Conservation (phyloP, 1,284 basidiomycete genomes). For the Rhodotorula glutinis region DNA sequence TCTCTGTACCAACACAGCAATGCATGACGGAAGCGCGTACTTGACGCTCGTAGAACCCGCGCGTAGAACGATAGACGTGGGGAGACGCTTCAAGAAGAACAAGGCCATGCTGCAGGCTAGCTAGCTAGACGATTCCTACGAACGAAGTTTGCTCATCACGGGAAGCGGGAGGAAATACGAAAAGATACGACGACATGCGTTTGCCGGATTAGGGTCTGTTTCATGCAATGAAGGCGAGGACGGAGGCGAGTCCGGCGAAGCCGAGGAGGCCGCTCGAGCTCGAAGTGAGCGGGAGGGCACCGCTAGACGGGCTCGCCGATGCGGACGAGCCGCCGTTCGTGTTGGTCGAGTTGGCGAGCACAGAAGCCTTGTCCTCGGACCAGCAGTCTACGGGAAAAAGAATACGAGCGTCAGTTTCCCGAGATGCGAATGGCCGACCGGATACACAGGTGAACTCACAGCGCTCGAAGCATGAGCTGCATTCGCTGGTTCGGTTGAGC, state of each 20-base stretch:
- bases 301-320: not conserved
- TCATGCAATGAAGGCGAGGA: no score
- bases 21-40: no score
- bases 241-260: no score
- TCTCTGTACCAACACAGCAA: not conserved
- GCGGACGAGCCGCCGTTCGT: conserved; percentile 2
- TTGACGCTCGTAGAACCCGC: no score
- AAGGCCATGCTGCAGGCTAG: no score
- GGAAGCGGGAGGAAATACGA: no score
- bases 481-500: conserved; percentile 43
- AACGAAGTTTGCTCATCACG: no score
- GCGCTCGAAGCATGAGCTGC: conserved; percentile 48
- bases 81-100: no score
- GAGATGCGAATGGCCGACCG: not conserved
- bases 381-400: conserved; percentile 16
- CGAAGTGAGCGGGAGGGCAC: not conserved
- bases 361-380: conserved; percentile 8
- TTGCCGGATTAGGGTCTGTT: no score
- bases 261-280: not conserved
- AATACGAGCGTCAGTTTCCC: not conserved
- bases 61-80: no score
- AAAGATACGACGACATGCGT: no score
- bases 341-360: conserved; percentile 22
- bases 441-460: conserved; percentile 37
- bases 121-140: no score